Base-by-base conservation (phyloP, 805 yeast genomes). In the Wickerhamiella cacticola region DNA sequence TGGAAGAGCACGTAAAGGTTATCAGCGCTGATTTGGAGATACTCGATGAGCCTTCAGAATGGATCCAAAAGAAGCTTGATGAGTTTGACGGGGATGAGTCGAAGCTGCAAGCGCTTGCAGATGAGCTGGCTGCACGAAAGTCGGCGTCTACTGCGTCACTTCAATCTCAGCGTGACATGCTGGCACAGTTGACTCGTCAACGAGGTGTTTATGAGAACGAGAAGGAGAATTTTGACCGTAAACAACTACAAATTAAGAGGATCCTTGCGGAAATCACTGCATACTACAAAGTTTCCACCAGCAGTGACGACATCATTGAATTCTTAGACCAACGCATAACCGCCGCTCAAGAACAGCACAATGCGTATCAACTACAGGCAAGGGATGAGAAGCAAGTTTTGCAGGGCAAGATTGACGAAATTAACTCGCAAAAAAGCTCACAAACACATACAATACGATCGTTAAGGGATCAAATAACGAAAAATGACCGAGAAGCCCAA, bases 1-100 rank as follows among this genome's bases (percentile, higher is more conserved):
- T 76, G 3, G 52, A 56, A 1, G 76, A 73, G 15, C 83, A 79
- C 51, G 69, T 78, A 3, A 62, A 63, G 8, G 68, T 83, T 41
- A 59, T 85, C 3, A 61, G 62, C n/a, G 53, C 63, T 0, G 66
- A 77, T 0, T 69, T 78, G 1, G 72, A 68, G 21, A 51, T 70
- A 0, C 57, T 81, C 29, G 74, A 24, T 12, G 42, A n/a, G 12
- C 12, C 48, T 9, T 15, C 38, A 2, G 46, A 15, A 1, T 47
- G 21, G 33, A 52, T 71, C 0, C 68, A 66, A 33, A 69, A 63
- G 2, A 68, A 66, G 9, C 59, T 80, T 19, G 25, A 15, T 0
- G 18, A 15, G 5, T 39, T 45, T 13, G 50, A 43, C 15, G 21
- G 34, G 1, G 42, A 41, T 3, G 38, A 49, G 25, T 40, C 38